Conservation (phyloP, 164 flowering plant genomes). For the Brasenia schreberi region DNA sequence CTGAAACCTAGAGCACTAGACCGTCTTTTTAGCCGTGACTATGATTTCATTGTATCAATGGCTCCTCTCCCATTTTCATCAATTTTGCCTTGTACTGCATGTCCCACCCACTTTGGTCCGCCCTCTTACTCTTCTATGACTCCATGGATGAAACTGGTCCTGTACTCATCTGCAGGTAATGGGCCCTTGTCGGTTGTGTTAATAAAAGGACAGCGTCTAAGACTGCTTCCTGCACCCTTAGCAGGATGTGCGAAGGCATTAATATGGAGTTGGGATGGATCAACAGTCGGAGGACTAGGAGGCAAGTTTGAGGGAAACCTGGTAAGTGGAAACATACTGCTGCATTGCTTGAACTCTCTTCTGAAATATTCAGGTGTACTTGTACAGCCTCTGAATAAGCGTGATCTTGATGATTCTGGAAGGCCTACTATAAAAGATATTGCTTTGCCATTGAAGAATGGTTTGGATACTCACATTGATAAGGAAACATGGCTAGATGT, state of each 20-base stretch:
- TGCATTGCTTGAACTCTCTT: conserved; percentile 88
- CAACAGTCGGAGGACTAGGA: conserved; percentile 82
- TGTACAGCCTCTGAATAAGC: conserved; percentile 76
- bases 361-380: conserved; percentile 83
- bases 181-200: conserved; percentile 91
- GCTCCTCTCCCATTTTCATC: conserved; percentile 87
- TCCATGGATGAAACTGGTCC: conserved; percentile 94
- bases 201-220: conserved; percentile 92
- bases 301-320: conserved; percentile 88
- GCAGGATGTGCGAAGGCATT: conserved; percentile 93
- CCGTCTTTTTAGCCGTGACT: conserved; percentile 76
- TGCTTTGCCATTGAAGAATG: conserved; percentile 88
- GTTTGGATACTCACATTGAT: conserved; percentile 54
- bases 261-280: conserved; percentile 98
- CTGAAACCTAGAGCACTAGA: conserved; percentile 74
- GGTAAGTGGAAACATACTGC: conserved; percentile 75
- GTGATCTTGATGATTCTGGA: conserved; percentile 77
- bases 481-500: conserved; percentile 52
- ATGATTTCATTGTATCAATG: conserved; percentile 87
- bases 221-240: conserved; percentile 92
- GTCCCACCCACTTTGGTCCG: conserved; percentile 95
- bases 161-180: conserved; percentile 55
- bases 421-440: conserved; percentile 52
- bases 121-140: conserved; percentile 90
- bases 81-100: conserved; percentile 80